Evolutionary conservation across 2,329 filamentous ascomycete species (phyloP).

Genomic region (Trichoderma aggressivum): DNA sequence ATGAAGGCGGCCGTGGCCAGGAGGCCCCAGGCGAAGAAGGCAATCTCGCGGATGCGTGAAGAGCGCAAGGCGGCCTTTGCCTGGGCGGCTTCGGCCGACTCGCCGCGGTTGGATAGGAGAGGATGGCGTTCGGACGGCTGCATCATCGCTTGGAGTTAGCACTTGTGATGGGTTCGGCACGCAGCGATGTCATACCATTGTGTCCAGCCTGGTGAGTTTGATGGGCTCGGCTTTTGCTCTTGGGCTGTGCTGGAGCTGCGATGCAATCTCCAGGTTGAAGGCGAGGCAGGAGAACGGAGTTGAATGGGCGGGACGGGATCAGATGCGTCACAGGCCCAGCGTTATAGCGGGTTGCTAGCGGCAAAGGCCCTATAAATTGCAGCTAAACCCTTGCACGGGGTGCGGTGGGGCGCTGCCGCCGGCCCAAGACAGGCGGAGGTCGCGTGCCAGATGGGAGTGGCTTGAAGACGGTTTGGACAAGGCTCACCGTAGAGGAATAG

Average conservation of each 20-base stretch:
- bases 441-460: slow-evolving; percentile 7
- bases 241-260: neutral
- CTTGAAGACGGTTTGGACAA: too few relatives aligned
- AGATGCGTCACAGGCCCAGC: slow-evolving; percentile 5
- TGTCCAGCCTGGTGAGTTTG: slow-evolving; percentile 8
- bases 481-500: too few relatives aligned
- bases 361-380: slow-evolving; percentile 1
- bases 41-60: slow-evolving; percentile 62
- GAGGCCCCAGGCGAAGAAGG: slow-evolving; percentile 78
- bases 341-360: slow-evolving; percentile 14
- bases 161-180: neutral
- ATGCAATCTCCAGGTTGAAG: neutral
- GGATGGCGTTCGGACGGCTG: slow-evolving; percentile 43
- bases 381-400: slow-evolving; percentile 14
- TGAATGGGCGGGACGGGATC: neutral
- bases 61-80: slow-evolving; percentile 28
- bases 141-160: slow-evolving; percentile 16
- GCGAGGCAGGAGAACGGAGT: neutral
- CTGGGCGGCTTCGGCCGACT: slow-evolving; percentile 28
- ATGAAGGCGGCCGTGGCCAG: slow-evolving; percentile 76
- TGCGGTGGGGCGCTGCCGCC: neutral
- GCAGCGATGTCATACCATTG: neutral
- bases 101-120: slow-evolving; percentile 38
- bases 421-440: neutral
- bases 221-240: neutral